These are phyloP conservation scores for Wallacemonas sp. DNA, from an alignment of 208 protist species.

Conservation along the genomic window DNA sequence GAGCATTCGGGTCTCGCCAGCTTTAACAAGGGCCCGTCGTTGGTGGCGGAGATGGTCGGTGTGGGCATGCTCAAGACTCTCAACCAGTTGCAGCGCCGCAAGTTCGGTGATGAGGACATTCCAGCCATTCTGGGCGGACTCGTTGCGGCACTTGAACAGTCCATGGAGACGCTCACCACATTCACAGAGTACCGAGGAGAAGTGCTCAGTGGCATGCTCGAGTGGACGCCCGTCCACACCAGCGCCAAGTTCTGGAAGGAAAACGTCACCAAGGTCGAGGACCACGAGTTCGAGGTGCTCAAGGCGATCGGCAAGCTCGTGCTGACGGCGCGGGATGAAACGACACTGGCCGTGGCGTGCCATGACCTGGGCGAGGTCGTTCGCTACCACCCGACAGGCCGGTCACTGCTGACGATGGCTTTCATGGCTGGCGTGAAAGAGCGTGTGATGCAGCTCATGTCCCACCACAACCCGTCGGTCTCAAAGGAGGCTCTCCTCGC, in stretches of 20 bases:
- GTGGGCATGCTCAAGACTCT: constrained; percentile 91
- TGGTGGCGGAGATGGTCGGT: constrained; percentile 89
- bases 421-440: constrained; percentile 83
- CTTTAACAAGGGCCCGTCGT: constrained; percentile 52
- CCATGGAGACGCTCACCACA: constrained; percentile 89
- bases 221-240: constrained; percentile 93
- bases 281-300: constrained; percentile 89
- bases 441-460: constrained; percentile 86
- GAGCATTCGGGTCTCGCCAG: background rate
- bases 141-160: constrained; percentile 62
- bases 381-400: constrained; percentile 89
- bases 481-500: constrained; percentile 89
- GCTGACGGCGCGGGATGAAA: constrained; percentile 47
- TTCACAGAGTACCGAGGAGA: constrained; percentile 93
- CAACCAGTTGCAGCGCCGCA: constrained; percentile 65
- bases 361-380: constrained; percentile 93
- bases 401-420: constrained; percentile 65
- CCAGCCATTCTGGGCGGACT: constrained; percentile 62
- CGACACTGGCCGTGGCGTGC: constrained; percentile 84
- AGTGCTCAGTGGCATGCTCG: constrained; percentile 79
- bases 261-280: constrained; percentile 87
- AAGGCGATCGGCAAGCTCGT: constrained; percentile 84
- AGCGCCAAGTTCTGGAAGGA: constrained; percentile 94
- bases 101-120: constrained; percentile 93
- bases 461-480: constrained; percentile 64